Evolutionary conservation across 352 stramenopile species (phyloP).

Genomic region (Globisporangium ultimum): DNA sequence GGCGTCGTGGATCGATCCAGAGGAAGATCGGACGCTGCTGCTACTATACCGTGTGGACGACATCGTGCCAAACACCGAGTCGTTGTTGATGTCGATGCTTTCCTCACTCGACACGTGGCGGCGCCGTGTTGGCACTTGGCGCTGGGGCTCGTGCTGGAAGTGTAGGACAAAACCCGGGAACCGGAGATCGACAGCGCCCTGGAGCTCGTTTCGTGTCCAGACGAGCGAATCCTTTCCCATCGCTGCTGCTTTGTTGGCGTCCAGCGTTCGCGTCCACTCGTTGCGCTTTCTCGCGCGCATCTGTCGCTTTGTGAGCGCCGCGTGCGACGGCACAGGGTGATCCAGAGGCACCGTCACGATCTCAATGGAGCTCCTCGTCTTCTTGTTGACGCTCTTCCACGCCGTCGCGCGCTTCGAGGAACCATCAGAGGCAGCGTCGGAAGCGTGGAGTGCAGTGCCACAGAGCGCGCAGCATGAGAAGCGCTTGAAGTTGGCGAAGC

Average conservation of each 20-base stretch:
- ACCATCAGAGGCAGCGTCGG: too few species aligned
- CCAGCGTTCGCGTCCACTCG: slow-evolving; percentile 33
- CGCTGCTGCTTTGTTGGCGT: slow-evolving; percentile 4
- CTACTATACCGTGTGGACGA: too few species aligned
- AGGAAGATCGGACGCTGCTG: too few species aligned
- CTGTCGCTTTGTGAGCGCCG: background rate
- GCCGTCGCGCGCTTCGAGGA: too few species aligned
- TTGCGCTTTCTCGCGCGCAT: slow-evolving; percentile 17
- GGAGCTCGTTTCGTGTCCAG: background rate
- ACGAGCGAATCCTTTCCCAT: background rate
- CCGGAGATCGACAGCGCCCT: background rate
- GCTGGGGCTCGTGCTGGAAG: background rate
- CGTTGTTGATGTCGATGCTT: too few species aligned
- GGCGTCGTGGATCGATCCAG: too few species aligned
- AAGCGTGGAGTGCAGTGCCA: slow-evolving; percentile 18
- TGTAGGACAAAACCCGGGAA: slow-evolving; percentile 1
- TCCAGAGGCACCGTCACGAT: slow-evolving; percentile 19
- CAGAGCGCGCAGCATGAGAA: slow-evolving; percentile 26
- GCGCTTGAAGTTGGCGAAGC: slow-evolving; percentile 12
- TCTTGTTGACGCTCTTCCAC: too few species aligned
- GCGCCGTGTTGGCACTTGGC: background rate
- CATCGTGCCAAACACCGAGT: too few species aligned
- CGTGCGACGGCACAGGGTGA: too few species aligned
- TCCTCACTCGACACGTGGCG: too few species aligned
- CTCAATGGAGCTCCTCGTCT: slow-evolving; percentile 28